Base-by-base conservation (phyloP, 164 flowering plant species). In the Brasenia schreberi region DNA sequence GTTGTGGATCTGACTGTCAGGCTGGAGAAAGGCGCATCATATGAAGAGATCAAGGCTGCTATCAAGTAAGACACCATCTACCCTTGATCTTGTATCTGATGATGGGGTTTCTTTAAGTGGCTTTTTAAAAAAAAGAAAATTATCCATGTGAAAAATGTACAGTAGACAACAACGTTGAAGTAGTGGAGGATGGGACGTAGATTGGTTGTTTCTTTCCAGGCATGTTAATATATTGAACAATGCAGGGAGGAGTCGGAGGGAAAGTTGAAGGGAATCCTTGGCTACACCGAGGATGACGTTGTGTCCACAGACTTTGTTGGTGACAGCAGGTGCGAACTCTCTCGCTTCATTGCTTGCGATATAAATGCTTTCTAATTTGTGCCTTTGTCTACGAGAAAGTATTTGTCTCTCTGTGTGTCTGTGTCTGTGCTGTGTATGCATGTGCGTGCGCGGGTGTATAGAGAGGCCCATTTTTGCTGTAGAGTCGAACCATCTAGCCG, bases 201-300 rank as follows among this genome's bases (percentile, higher is more conserved):
- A 2, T 2, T 23, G 27, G 27, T 23, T 23, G 27, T 23, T 23
- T 23, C 27, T 23, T 23, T 0, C 27, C 27, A 23, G 27, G 27
- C 27, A 12, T 56, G 39, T 33, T 33, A 33, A 33, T 42, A 6
- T 33, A 39, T 43, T 67, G 64, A 10, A 2, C 39, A 60, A 49
- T 63, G 53, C 76, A 92, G 96, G 86, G 88, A 84, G 77, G 92
- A 79, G 61, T 82, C 97, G 5, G 99, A 88, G 75, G 94, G 97
- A 42, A 79, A 90, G 71, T 63, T 95, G 72, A 75, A 68, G 18
- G 97, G 99, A 62, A 92, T 95, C 74, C 97, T 94, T 75, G 99
- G 99, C 62, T 94, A 94, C 77, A 91, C 97, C 0, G 96, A 94
- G 67, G 97, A 94, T 64, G 95, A 89, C 81, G 99, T 94, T 67